Conservation (phyloP, 176 grass and related monocot species). For the Musa schizocarpa region DNA sequence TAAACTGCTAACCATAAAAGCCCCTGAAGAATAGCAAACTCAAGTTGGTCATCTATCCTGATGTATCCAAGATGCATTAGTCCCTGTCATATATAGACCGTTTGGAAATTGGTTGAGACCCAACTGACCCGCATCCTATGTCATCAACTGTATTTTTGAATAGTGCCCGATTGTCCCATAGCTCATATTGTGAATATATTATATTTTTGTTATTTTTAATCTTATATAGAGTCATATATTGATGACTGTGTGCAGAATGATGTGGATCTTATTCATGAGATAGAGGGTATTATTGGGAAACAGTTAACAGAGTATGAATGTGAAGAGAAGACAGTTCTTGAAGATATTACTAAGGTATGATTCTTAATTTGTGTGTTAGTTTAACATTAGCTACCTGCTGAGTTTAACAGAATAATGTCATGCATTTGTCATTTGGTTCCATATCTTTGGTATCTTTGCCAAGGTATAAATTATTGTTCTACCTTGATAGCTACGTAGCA, state of each 20-base stretch:
- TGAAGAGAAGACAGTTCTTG: slow-evolving; percentile 46
- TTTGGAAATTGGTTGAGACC: too few species aligned
- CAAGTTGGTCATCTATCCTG: too few species aligned
- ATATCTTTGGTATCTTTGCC: too few species aligned
- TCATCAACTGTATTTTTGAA: neutral
- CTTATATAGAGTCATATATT: neutral
- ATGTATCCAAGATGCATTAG: too few species aligned
- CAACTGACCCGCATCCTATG: neutral
- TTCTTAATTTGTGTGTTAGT: neutral
- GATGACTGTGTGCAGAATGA: slow-evolving; percentile 48
- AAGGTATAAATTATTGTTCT: too few species aligned
- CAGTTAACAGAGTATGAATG: slow-evolving; percentile 40
- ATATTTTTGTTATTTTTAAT: slow-evolving; percentile 7
- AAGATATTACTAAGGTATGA: slow-evolving; percentile 68
- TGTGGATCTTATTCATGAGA: slow-evolving; percentile 73
- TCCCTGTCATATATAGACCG: too few species aligned
- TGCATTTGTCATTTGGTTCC: too few species aligned
- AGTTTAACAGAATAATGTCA: too few species aligned
- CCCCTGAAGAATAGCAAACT: too few species aligned
- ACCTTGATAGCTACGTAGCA: too few species aligned
- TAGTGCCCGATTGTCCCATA: neutral
- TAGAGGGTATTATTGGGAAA: slow-evolving; percentile 63
- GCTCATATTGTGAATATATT: neutral
- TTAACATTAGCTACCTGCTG: too few species aligned
- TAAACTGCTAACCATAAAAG: too few species aligned